Evolutionary conservation across 75 land plant genomes (phyloP).

Genomic region (Picea sitchensis): DNA sequence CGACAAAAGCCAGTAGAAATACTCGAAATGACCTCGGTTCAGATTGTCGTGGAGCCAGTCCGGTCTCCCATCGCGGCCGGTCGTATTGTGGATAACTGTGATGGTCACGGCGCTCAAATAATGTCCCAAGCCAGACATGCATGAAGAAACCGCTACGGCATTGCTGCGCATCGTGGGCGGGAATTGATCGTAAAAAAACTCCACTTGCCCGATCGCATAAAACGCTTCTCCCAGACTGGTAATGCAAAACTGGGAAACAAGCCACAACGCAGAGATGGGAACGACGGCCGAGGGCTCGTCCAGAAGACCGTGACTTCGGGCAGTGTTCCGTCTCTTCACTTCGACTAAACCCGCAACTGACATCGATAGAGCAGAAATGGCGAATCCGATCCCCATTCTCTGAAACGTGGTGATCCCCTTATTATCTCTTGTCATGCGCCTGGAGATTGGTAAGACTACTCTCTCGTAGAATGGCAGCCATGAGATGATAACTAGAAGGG

Average conservation of each 20-base stretch:
- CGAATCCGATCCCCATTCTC: too few relatives aligned
- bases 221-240: constrained; percentile 17
- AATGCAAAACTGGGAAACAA: constrained; percentile 21
- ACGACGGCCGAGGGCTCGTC: constrained; percentile 8
- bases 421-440: too few relatives aligned
- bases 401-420: too few relatives aligned
- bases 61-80: background rate
- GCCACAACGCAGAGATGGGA: constrained; percentile 19
- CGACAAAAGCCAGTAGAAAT: too few relatives aligned
- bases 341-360: too few relatives aligned
- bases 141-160: background rate
- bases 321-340: constrained; percentile 6
- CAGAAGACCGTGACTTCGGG: constrained; percentile 8
- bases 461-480: too few relatives aligned
- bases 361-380: too few relatives aligned
- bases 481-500: too few relatives aligned
- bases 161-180: constrained; percentile 20
- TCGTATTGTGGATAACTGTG: background rate
- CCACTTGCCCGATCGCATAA: constrained; percentile 12
- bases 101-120: constrained; percentile 3
- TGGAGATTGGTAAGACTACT: too few relatives aligned
- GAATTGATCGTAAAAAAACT: constrained; percentile 22
- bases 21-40: too few relatives aligned
- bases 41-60: constrained; percentile 15
- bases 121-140: background rate